Base-by-base conservation (phyloP, 768 basidiomycete genomes). In the Exidia glandulosa region DNA sequence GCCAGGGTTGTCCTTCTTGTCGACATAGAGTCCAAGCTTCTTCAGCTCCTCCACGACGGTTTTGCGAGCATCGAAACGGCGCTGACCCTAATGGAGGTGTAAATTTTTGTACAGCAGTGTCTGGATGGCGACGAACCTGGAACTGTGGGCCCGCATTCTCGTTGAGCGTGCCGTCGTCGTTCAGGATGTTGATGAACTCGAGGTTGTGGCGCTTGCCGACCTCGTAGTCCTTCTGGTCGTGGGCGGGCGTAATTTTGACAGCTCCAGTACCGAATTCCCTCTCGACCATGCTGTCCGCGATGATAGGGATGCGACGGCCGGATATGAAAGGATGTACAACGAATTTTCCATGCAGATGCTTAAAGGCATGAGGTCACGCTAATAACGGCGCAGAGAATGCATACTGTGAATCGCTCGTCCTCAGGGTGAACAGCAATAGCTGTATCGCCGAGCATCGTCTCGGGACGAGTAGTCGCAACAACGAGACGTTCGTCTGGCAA, bases 401-500 rank as follows among this genome's bases (percentile, higher is more conserved):
- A 36, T 32, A 85, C 87, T 72, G 79, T 94, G 75, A 97, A 97
- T 13, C 95, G 84, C 9, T 80, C 74, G 70, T 98, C 95, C 61
- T 94, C 83, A 2, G 94, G 94, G 72, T 99, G 95, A 0, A 98
- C 91, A 31, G 96, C 96, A 27, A 99, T 87, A 30, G 90, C 96
- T 2, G 94, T 92, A 79, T 98, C 96, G 34, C 96, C 96, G 0
- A 99, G 80, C 91, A 98, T 95, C 0, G 96, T 97, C 73, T 98
- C 96, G 0, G 94, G 94, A 77, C 96, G 91, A 4, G 95, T 98
- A 1, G 96, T 99, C 1, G 96, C 95, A 37, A 99, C 86, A 58
- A 96, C 78, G 61, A 99, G 87, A 68, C 79, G 86, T 69, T 97
- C 94, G 58, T 95, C 94, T 88, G 5, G 27, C 45, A 56, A 62